These are phyloP conservation scores for Raphanus hybrid DNA, from an alignment of 441 rosid genomes.

Conservation along the genomic window DNA sequence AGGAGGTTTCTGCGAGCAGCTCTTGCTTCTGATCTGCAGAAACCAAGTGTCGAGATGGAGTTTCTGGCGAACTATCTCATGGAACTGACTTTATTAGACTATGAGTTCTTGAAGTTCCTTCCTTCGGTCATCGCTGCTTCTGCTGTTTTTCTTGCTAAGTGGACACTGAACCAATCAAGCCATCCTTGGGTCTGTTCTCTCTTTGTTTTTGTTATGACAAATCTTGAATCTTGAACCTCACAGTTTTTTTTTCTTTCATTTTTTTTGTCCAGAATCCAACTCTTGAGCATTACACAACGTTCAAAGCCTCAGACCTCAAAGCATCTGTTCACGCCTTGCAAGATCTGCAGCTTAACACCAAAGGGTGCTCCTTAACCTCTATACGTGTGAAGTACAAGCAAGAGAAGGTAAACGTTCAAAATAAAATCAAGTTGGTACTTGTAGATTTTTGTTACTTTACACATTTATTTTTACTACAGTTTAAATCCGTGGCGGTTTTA, in stretches of 20 bases:
- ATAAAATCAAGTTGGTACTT: background rate
- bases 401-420: conserved; percentile 48
- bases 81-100: background rate
- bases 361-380: conserved; percentile 55
- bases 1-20: conserved; percentile 74
- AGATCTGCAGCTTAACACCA: conserved; percentile 57
- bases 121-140: conserved; percentile 5
- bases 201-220: background rate
- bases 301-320: conserved; percentile 54
- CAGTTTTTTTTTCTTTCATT: background rate
- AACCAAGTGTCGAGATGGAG: conserved; percentile 53
- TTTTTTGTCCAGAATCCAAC: conserved; percentile 53
- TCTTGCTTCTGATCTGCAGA: conserved; percentile 60
- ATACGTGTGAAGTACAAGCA: conserved; percentile 61
- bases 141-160: conserved; percentile 4
- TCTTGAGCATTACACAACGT: conserved; percentile 59
- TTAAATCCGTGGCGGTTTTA: conserved; percentile 52
- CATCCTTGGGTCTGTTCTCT: conserved; percentile 11
- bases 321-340: conserved; percentile 50
- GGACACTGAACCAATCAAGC: conserved; percentile 13
- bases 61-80: background rate
- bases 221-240: background rate
- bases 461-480: conserved; percentile 37
- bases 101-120: conserved; percentile 7
- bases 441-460: background rate